A percentile compares a stretch with the other conserved stretches of the same genome.
Conservation (phyloP, 164 flowering plant species). For the Nymphaea colorata region DNA sequence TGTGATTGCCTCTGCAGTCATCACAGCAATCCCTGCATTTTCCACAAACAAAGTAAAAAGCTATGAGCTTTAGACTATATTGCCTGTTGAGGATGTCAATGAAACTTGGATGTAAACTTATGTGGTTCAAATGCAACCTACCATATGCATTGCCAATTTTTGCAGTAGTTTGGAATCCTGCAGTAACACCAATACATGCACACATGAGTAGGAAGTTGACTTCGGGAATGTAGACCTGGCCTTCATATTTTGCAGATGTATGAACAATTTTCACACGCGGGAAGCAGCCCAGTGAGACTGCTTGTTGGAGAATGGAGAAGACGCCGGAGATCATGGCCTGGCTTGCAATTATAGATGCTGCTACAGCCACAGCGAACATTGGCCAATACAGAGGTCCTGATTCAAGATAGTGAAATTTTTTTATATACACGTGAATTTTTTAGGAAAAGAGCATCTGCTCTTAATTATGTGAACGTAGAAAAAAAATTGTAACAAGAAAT, state of each 20-base stretch:
- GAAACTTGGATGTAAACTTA: background rate
- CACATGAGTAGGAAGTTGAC: conserved; percentile 23
- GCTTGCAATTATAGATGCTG: conserved; percentile 19
- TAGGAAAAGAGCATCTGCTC: background rate
- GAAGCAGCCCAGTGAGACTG: conserved; percentile 16
- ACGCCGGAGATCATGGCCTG: conserved; percentile 20
- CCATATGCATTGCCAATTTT: conserved; percentile 28
- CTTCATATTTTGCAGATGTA: conserved; percentile 17
- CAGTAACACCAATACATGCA: conserved; percentile 19
- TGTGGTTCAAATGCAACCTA: conserved; percentile 1
- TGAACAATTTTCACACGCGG: conserved; percentile 22
- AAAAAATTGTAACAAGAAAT: background rate
- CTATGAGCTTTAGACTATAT: background rate
- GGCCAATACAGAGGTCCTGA: conserved; percentile 17
- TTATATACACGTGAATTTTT: background rate
- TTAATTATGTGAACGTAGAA: background rate
- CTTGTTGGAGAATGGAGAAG: conserved; percentile 22
- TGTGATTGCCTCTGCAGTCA: conserved; percentile 14
- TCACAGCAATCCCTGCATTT: conserved; percentile 18
- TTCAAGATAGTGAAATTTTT: background rate
- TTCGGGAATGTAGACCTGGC: conserved; percentile 25
- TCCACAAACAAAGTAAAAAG: background rate
- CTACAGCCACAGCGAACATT: conserved; percentile 18
- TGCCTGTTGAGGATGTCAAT: too few species aligned
- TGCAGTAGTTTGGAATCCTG: conserved; percentile 13